These are phyloP conservation scores for Sporisorium graminicola DNA, from an alignment of 1,284 basidiomycete species.

Conservation along the genomic window DNA sequence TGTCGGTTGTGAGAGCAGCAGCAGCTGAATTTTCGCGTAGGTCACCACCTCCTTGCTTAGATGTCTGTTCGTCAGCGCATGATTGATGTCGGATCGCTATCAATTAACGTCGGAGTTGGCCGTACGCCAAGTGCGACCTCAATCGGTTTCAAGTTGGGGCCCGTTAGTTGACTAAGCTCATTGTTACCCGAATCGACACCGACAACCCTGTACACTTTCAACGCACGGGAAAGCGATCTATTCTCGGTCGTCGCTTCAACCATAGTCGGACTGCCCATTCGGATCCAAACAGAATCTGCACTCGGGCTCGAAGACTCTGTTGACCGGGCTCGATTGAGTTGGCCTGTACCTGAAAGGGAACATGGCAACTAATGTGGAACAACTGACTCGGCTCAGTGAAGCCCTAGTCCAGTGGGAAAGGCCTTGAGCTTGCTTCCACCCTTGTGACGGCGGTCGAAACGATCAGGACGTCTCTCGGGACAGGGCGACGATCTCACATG, in stretches of 20 bases:
- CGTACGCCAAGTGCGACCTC: no score
- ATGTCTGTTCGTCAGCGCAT: neutral
- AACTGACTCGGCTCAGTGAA: neutral
- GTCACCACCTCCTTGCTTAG: neutral
- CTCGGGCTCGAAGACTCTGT: neutral
- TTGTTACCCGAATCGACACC: neutral
- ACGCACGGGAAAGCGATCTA: neutral
- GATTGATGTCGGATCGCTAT: conserved; percentile 2
- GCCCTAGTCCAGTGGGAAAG: neutral
- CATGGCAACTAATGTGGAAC: no score
- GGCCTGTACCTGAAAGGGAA: neutral
- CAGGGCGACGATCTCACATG: no score
- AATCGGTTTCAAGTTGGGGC: neutral
- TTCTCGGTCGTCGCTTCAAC: neutral
- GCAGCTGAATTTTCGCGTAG: neutral
- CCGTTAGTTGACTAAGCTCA: neutral
- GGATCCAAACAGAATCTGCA: no score
- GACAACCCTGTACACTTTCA: neutral
- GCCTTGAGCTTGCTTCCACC: no score
- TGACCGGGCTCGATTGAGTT: neutral
- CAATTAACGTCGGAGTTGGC: neutral
- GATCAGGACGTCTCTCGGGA: no score
- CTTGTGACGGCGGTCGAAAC: no score
- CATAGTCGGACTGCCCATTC: neutral
- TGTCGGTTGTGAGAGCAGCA: neutral